A percentile compares a stretch with the other conserved stretches of the same genome.
Evolutionary conservation across 768 basidiomycete species (phyloP).

Genomic region (Boletus sp.): DNA sequence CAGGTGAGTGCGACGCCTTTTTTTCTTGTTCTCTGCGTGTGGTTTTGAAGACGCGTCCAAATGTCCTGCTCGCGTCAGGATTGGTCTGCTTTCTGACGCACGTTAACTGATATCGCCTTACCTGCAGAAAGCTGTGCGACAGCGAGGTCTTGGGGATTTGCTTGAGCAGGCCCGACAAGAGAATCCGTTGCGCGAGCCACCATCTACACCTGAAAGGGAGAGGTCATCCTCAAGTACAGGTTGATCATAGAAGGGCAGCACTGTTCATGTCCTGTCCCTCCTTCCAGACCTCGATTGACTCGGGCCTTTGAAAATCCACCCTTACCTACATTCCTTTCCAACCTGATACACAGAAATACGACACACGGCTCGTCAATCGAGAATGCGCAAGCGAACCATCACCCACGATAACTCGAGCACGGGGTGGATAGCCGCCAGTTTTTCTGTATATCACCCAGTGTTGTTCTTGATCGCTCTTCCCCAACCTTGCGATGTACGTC

Average conservation of each 20-base stretch:
- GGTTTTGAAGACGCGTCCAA: background rate
- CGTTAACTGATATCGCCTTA: background rate
- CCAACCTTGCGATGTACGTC: background rate
- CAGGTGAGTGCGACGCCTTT: constrained; percentile 51
- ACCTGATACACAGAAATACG: background rate
- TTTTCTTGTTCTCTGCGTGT: background rate
- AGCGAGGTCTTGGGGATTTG: constrained; percentile 70
- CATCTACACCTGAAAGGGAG: constrained; percentile 25
- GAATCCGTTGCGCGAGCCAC: constrained; percentile 66
- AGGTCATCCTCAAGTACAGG: constrained; percentile 12
- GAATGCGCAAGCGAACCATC: background rate
- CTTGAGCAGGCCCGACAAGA: constrained; percentile 79
- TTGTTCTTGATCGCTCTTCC: background rate
- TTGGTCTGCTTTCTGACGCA: background rate
- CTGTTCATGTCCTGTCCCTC: background rate
- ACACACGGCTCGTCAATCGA: background rate
- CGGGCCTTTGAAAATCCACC: background rate
- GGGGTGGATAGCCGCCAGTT: background rate
- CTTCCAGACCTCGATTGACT: background rate
- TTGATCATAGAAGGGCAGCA: constrained; percentile 1
- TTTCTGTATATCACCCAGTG: background rate
- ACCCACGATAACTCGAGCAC: background rate
- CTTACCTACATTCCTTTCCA: background rate
- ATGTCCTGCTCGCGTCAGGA: background rate
- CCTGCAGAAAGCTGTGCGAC: constrained; percentile 70